A percentile compares a stretch with the other conserved stretches of the same genome.
These are phyloP conservation scores for Digitaria exilis DNA, from an alignment of 202 grass and related monocot species.

Conservation along the genomic window DNA sequence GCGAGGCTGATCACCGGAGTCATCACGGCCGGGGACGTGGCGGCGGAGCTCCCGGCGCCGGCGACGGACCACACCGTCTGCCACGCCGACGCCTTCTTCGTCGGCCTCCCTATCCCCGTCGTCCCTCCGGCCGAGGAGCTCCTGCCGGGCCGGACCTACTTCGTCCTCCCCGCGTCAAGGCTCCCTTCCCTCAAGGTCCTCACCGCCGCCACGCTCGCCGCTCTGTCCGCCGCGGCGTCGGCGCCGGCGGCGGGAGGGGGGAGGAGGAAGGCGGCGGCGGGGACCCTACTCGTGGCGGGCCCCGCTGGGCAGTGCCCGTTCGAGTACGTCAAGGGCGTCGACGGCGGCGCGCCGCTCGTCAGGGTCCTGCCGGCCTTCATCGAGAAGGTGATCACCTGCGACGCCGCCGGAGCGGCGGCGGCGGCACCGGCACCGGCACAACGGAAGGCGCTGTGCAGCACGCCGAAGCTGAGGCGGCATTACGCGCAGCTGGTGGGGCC, in stretches of 20 bases:
- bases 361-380: constrained; percentile 76
- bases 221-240: constrained; percentile 47
- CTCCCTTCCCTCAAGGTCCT: constrained; percentile 49
- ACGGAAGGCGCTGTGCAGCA: constrained; percentile 59
- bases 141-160: constrained; percentile 69
- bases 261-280: not conserved
- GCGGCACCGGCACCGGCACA: not conserved
- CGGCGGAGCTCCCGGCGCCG: constrained; percentile 43
- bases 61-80: constrained; percentile 50
- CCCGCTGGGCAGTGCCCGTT: constrained; percentile 55
- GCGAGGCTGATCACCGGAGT: constrained; percentile 12
- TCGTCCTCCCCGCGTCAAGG: constrained; percentile 65
- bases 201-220: constrained; percentile 69
- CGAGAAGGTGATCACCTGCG: constrained; percentile 60
- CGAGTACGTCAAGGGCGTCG: constrained; percentile 73
- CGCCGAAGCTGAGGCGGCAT: constrained; percentile 85
- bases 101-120: constrained; percentile 72
- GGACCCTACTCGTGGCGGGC: too few species aligned
- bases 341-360: constrained; percentile 55
- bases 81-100: constrained; percentile 78
- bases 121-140: constrained; percentile 56
- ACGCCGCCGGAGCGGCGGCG: not conserved
- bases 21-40: constrained; percentile 51
- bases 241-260: not conserved
- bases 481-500: constrained; percentile 65